Percentiles rank a stretch among this genome's conserved stretches.
Conservation (phyloP, 352 stramenopile species). For the Saprolegnia parasitica region DNA sequence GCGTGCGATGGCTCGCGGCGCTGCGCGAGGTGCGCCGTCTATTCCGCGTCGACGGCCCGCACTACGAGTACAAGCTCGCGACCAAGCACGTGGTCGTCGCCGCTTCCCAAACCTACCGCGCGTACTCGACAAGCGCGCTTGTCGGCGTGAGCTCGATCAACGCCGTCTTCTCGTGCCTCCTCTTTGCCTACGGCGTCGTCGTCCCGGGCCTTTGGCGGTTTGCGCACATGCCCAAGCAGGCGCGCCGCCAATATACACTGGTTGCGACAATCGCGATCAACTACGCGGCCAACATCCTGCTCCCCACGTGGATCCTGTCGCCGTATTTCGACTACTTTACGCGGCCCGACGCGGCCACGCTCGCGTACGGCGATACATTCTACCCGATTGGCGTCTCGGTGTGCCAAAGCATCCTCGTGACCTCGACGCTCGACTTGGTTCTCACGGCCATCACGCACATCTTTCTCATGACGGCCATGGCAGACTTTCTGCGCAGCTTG, state of each 20-base stretch:
- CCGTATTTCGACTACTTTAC: constrained; percentile 30
- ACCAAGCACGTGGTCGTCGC: constrained; percentile 15
- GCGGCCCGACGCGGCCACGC: constrained; percentile 13
- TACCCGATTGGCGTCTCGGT: constrained; percentile 30
- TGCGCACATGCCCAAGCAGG: not conserved
- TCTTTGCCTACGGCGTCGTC: constrained; percentile 11
- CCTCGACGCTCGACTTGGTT: constrained; percentile 30
- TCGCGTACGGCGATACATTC: constrained; percentile 31
- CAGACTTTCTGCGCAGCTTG: constrained; percentile 3
- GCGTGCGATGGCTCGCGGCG: not conserved
- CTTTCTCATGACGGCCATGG: constrained; percentile 9
- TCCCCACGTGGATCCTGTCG: constrained; percentile 30
- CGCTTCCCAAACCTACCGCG: constrained; percentile 25
- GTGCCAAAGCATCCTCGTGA: constrained; percentile 32
- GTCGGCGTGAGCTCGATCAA: constrained; percentile 29
- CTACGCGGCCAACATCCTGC: constrained; percentile 23
- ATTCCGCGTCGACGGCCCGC: not conserved
- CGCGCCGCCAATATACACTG: constrained; percentile 1
- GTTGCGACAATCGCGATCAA: constrained; percentile 27
- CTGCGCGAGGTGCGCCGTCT: not conserved
- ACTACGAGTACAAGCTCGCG: constrained; percentile 12
- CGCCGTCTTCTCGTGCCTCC: constrained; percentile 26
- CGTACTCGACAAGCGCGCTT: constrained; percentile 26
- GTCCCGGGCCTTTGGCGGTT: not conserved
- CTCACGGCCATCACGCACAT: constrained; percentile 20